These are phyloP conservation scores for Phialophora chinensis DNA, from an alignment of 2,329 filamentous ascomycete genomes.

Conservation along the genomic window DNA sequence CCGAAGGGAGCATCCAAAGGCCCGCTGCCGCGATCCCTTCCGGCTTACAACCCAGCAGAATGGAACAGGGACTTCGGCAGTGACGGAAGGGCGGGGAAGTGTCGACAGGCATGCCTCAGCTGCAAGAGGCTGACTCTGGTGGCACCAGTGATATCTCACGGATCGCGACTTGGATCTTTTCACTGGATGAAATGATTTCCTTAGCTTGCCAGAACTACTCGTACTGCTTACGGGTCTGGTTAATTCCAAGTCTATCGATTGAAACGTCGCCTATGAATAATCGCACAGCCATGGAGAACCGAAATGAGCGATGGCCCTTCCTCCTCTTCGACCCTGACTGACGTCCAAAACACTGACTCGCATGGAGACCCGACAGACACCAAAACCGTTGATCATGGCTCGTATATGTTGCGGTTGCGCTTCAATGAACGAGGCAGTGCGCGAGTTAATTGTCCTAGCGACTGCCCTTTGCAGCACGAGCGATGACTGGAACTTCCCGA, in stretches of 20 bases:
- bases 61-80: not conserved
- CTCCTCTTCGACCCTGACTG: not conserved
- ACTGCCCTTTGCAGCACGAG: not conserved
- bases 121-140: not conserved
- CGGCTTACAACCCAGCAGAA: not conserved
- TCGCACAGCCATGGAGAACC: not conserved
- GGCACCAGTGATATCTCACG: slow-evolving; percentile 3
- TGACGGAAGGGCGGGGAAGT: not conserved
- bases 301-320: not conserved
- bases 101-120: not conserved
- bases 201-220: not conserved
- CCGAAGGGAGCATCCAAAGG: not conserved
- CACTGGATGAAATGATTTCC: not conserved
- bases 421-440: not conserved
- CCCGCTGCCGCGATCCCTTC: not conserved
- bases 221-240: not conserved
- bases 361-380: not conserved
- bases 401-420: not conserved
- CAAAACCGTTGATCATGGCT: not conserved
- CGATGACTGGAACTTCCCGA: not conserved
- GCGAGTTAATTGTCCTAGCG: not conserved
- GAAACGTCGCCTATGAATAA: not conserved
- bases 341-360: not conserved
- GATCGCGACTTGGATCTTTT: not conserved
- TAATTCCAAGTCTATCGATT: not conserved